Base-by-base conservation (phyloP, 73 alveolate genomes). In the Tetrahymena malaccensis region DNA sequence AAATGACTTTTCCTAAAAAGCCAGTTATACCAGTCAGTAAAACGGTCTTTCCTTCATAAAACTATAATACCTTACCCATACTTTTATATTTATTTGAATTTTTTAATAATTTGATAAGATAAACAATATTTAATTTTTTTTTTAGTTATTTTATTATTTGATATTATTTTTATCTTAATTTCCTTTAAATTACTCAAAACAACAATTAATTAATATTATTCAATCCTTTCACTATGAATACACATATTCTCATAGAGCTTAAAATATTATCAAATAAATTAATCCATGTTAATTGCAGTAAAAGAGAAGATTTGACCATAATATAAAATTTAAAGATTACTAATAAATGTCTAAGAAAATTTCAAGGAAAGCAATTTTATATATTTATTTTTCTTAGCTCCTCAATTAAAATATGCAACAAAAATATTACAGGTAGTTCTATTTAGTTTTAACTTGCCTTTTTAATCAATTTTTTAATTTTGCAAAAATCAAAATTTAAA, bases 1-100 rank as follows among this genome's bases (percentile, higher is more conserved):
- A 95, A 34, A 97, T 43, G 55, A 97, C 99, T 94, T 98, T 98
- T 89, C 99, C 99, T 40, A 98, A 96, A 94, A 98, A 98, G 25
- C 99, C 99, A 33, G 97, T 95, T 12, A 85, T 70, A 22, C 97
- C 97, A 31, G 97, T 85, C 34, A 95, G 34, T 21, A 95, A 57
- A 35, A 95, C 43, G 57, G 95, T 50, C 94, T 95, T 95, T 25
- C 94, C 95, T 37, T 95, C 85, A 70, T 85, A 95, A 93, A 85
- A 95, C 85, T 95, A 70, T 9, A 70, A 70, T 70, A 70, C 89
- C 89, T 70, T 70, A 70, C 89, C 89, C 89, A 70, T 70, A 31
- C 89, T 70, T 70, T 70, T 22, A 70, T 70, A 70, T 31, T 70
- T 70, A 27, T 70, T 27, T 70, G 37, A 31, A 70, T 70, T 70